Evolutionary conservation across 2,329 filamentous ascomycete species (phyloP), one percentile per base, ranked within the genome.

Genomic region (Colletotrichum horii): DNA sequence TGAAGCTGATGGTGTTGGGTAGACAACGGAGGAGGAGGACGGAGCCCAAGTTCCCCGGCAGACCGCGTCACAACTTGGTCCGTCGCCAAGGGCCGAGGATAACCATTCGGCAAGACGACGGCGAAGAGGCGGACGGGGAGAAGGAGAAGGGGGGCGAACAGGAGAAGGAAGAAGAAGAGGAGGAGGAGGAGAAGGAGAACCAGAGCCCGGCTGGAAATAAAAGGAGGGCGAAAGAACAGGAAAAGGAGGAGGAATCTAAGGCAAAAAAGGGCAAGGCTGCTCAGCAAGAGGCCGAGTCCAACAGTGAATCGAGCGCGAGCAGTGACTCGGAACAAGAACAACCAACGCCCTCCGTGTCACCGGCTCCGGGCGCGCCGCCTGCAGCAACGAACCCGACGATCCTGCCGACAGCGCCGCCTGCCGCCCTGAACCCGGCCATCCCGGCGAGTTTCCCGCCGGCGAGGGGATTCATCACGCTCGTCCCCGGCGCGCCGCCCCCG

Each of bases 391-490:
- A 36, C 22, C 34, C 34, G 34, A 28, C 61, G 22, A 55, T 55
- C 1, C 26, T 22, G 8, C 62, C 72, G 3, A 38, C 16, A 8
- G 34, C 66, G 14, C 71, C 67, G 22, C 71, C 70, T 4, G 64
- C 70, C 28, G 26, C 66, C 9, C 11, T 67, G n/a, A 48, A 73
- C 34, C 62, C 62, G 7, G 43, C 64, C 4, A 6, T 24, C 12
- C 26, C 56, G 5, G 36, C 32, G 6, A 52, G 26, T 3, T 4
- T 75, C 5, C 70, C 70, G 2, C 73, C 73, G 1, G 26, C 70
- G 16, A 52, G 73, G 22, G 73, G 73, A 7, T 75, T 75, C 43
- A 58, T 75, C 56, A 75, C 74, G 4, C 56, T 76, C 32, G 74
- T 76, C 1, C 74, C 74, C n/a, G 64, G 70, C 16, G 70, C 70